Conservation (phyloP, 2,329 filamentous ascomycete genomes). For the Exophiala calicioides region DNA sequence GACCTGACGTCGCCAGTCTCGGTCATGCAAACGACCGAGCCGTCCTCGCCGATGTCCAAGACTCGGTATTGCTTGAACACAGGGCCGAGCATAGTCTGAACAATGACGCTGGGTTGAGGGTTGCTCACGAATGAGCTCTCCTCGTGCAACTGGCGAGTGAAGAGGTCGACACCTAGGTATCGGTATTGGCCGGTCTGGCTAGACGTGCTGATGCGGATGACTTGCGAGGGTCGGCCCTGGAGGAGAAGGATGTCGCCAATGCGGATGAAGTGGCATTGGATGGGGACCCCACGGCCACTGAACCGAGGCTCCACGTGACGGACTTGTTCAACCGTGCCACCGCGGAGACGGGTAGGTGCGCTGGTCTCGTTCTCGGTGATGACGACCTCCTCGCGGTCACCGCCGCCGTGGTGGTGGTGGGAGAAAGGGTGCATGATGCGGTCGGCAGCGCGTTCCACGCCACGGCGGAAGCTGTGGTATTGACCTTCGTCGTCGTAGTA, state of each 20-base stretch:
- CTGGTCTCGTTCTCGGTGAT: conserved; percentile 46
- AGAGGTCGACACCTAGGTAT: conserved; percentile 98
- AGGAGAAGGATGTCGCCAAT: conserved; percentile 98
- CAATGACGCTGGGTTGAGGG: conserved; percentile 91
- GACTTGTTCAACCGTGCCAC: conserved; percentile 48
- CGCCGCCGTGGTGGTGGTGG: conserved; percentile 49
- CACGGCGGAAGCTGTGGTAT: conserved; percentile 73
- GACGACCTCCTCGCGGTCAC: conserved; percentile 40
- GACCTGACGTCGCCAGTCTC: conserved; percentile 99
- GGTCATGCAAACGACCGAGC: conserved; percentile 89
- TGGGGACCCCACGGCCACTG: conserved; percentile 63
- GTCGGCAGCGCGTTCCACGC: conserved; percentile 67
- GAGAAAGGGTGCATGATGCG: conserved; percentile 65
- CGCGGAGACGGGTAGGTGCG: conserved; percentile 48
- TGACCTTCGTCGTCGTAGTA: conserved; percentile 79
- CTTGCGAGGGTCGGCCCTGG: conserved; percentile 98
- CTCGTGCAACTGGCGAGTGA: conserved; percentile 99
- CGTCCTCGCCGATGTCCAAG: conserved; percentile 88
- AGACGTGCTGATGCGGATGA: conserved; percentile 99
- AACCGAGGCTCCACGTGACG: conserved; percentile 55
- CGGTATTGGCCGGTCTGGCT: conserved; percentile 98
- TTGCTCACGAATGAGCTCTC: conserved; percentile 98
- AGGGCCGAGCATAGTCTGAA: conserved; percentile 99
- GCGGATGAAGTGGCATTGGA: conserved; percentile 99
- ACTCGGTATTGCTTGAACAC: conserved; percentile 99